phyloP scores from a whole-genome alignment of 306 rosid species.

The Pueraria montana region DNA sequence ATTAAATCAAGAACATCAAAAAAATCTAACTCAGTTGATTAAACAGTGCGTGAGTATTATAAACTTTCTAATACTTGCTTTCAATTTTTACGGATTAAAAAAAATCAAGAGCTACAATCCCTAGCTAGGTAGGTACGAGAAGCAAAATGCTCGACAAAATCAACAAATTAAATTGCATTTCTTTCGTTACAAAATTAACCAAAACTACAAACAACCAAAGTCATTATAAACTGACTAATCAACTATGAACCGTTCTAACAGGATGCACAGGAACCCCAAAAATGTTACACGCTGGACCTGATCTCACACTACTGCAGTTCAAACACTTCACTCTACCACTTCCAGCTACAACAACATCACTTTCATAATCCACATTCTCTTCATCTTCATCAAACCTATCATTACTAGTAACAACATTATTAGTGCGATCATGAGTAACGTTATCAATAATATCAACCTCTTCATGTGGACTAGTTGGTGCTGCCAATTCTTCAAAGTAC shows the following conservation, averaged over 20 bases:
- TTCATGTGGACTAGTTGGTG: neutral
- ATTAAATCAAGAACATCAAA: too few relatives aligned
- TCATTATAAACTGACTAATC: neutral
- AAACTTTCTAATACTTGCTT: too few relatives aligned
- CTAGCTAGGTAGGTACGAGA: neutral
- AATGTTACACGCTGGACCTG: conserved; percentile 40
- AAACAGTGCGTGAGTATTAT: too few relatives aligned
- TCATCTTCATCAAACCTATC: conserved; percentile 7
- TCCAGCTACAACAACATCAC: neutral
- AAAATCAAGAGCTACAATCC: neutral
- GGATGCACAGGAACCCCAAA: conserved; percentile 58
- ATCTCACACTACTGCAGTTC: conserved; percentile 37
- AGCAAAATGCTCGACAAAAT: neutral
- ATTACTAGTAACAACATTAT: neutral
- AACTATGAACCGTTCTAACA: conserved; percentile 57
- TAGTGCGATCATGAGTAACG: neutral
- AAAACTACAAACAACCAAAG: neutral
- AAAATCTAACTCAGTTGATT: too few relatives aligned
- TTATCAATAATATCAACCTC: neutral
- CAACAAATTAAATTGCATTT: neutral
- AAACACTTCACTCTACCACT: conserved; percentile 38
- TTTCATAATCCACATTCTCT: neutral
- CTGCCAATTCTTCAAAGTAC: neutral
- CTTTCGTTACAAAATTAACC: neutral
- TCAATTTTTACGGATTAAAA: too few relatives aligned